Evolutionary conservation across 2,329 filamentous ascomycete genomes (phyloP).

Genomic region (Ophidiomyces ophidiicola): DNA sequence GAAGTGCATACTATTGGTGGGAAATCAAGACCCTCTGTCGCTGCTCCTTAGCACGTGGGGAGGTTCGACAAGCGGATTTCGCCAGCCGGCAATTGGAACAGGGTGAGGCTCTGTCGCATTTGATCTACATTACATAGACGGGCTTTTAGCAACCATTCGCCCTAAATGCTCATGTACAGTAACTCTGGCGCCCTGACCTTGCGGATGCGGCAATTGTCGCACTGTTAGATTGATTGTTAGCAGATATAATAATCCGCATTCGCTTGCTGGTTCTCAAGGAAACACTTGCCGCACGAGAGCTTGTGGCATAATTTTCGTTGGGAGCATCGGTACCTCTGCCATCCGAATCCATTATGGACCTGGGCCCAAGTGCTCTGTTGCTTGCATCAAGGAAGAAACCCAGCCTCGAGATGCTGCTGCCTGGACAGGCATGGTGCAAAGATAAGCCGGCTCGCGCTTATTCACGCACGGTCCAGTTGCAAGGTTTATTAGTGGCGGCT

Average conservation of each 20-base stretch:
- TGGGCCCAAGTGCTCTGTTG: too few relatives aligned
- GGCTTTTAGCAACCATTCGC: conserved; percentile 3
- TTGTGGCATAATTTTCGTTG: too few relatives aligned
- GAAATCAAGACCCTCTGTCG: conserved; percentile 17
- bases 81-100: conserved; percentile 16
- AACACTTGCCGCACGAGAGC: too few relatives aligned
- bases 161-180: not conserved
- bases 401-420: too few relatives aligned
- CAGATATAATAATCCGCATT: not conserved
- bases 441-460: too few relatives aligned
- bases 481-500: too few relatives aligned
- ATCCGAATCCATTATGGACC: too few relatives aligned
- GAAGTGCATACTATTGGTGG: conserved; percentile 16
- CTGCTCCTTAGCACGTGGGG: conserved; percentile 15
- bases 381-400: too few relatives aligned
- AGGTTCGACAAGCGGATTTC: conserved; percentile 14
- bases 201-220: conserved; percentile 16
- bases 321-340: too few relatives aligned
- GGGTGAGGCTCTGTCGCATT: conserved; percentile 16
- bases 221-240: conserved; percentile 10
- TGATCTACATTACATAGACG: conserved; percentile 11
- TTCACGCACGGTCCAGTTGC: too few relatives aligned
- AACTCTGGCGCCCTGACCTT: conserved; percentile 10
- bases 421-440: too few relatives aligned
- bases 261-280: too few relatives aligned